Evolutionary conservation across 169 alveolate genomes (phyloP), one percentile per base, ranked within the genome.

Genomic region (Ichthyophthirius multifiliis): DNA sequence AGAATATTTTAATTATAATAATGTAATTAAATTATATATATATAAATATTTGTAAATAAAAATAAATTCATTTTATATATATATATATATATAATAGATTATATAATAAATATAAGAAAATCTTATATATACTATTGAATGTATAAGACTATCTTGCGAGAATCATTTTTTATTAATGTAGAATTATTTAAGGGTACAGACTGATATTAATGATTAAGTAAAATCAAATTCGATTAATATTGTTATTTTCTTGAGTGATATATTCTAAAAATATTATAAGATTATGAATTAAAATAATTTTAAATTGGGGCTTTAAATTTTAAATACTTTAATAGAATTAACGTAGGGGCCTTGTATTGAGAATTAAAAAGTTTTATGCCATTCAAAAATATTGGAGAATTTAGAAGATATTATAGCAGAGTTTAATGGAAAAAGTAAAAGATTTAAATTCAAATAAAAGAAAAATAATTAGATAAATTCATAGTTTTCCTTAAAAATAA

Each of bases 301-400:
- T 16, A n/a, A 18, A 4, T 39, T 67, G 20, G 77, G 77, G 6
- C 37, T 34, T 9, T 7, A 37, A 41, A 67, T 67, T 39, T 37
- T 88, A 31, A 93, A 92, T 67, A 74, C 91, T 43, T 55, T 92
- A 7, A 83, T 87, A 47, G 94, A 92, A 65, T 78, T 87, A 16
- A 65, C 89, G 23, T 86, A 92, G 83, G 96, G 96, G 0, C 96
- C 96, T 6, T 92, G 96, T 85, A 78, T 76, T 35, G 83, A 75
- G 31, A 92, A 92, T 46, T 87, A 92, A 77, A 86, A 88, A 45
- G 83, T 86, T 23, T 76, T 92, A 20, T 87, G 90, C 30, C 62
- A 67, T 7, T 37, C 77, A 4, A 67, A 67, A 23, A 16, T 67
- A n/a, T 37, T 67, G 20, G 77, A 67, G 12, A 41, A 67, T 39